Conservation (phyloP, 108 stramenopile species). For the Skeletonema marinoi region DNA sequence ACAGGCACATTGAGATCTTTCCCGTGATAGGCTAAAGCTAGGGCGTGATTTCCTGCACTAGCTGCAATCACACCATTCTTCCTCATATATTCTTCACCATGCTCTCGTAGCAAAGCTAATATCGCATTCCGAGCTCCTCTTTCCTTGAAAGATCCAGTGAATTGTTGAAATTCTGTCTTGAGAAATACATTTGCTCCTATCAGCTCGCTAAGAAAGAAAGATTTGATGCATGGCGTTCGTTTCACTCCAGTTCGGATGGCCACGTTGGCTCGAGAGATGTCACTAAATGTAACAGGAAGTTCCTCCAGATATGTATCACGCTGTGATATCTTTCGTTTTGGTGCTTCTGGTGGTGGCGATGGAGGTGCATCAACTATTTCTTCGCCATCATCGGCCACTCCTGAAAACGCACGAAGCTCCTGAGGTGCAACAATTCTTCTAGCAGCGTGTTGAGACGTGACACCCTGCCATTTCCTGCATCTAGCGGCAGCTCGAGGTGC, state of each 20-base stretch:
- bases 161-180: slow-evolving; percentile 87
- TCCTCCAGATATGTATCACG: slow-evolving; percentile 32
- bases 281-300: slow-evolving; percentile 80
- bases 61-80: slow-evolving; percentile 91
- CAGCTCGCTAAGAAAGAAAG: slow-evolving; percentile 76
- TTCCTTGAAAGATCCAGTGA: slow-evolving; percentile 98
- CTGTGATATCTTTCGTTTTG: slow-evolving; percentile 20
- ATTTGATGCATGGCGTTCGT: slow-evolving; percentile 68
- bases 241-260: slow-evolving; percentile 76
- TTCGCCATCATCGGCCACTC: too few species aligned
- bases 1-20: slow-evolving; percentile 91
- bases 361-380: background rate
- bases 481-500: background rate
- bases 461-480: background rate
- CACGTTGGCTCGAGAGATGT: slow-evolving; percentile 79
- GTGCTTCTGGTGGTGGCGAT: background rate
- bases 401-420: too few species aligned
- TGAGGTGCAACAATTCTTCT: too few species aligned
- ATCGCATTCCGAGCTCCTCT: slow-evolving; percentile 96
- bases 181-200: slow-evolving; percentile 83
- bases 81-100: slow-evolving; percentile 43
- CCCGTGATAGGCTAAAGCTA: slow-evolving; percentile 95
- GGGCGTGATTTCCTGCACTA: slow-evolving; percentile 90
- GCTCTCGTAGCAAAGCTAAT: slow-evolving; percentile 54
- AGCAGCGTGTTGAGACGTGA: too few species aligned